Conservation (phyloP, 106 monocot species). For the Dendrobium chrysotoxum region DNA sequence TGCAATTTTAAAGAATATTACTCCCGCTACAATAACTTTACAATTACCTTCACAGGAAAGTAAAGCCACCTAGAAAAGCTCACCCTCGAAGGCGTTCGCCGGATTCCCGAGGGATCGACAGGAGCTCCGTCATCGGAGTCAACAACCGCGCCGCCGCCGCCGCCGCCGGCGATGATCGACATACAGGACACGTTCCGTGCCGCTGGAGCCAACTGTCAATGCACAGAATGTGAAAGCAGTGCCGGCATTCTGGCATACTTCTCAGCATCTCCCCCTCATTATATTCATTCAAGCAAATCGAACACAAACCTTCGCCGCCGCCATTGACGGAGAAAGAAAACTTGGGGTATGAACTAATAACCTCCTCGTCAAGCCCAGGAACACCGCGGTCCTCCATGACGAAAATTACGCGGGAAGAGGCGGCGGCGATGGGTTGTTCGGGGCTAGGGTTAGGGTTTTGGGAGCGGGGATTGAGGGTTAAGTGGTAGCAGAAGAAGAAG, state of each 20-base stretch:
- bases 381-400: not conserved
- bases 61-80: too few species aligned
- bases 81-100: too few species aligned
- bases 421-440: not conserved
- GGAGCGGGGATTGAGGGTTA: not conserved
- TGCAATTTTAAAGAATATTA: too few species aligned
- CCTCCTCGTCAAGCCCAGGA: not conserved
- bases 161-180: constrained; percentile 61
- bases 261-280: constrained; percentile 34
- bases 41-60: too few species aligned
- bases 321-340: not conserved
- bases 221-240: constrained; percentile 64
- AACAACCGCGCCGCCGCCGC: constrained; percentile 38
- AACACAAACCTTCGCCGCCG: constrained; percentile 28
- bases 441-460: constrained; percentile 1
- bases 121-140: constrained; percentile 20
- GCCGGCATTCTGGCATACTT: constrained; percentile 53
- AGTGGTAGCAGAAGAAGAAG: not conserved
- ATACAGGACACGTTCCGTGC: constrained; percentile 74
- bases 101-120: too few species aligned
- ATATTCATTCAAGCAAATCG: constrained; percentile 77
- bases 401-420: not conserved
- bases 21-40: too few species aligned
- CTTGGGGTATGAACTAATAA: not conserved
- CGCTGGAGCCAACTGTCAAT: constrained; percentile 67